These are phyloP conservation scores for Trematosphaeria pertusa DNA, from an alignment of 2,329 filamentous ascomycete genomes.

Conservation along the genomic window DNA sequence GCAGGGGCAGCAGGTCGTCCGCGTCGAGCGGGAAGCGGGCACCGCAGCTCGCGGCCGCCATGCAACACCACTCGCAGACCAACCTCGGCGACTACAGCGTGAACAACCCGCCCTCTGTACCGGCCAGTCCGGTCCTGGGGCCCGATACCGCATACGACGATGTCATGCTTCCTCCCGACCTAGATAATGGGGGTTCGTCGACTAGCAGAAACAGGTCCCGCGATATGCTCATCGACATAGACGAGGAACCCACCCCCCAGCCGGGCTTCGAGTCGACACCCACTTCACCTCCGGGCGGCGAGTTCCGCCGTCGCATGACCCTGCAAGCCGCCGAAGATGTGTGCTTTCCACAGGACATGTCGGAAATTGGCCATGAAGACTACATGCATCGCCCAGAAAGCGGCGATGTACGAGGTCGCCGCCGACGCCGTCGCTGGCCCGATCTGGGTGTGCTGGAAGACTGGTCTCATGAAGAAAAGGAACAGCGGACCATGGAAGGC, in stretches of 20 bases:
- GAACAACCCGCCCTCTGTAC: constrained; percentile 70
- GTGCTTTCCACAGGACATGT: constrained; percentile 85
- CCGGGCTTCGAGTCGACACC: constrained; percentile 57
- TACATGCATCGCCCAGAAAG: constrained; percentile 58
- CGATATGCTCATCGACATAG: constrained; percentile 60
- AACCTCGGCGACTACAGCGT: constrained; percentile 62
- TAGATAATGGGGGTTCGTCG: constrained; percentile 40
- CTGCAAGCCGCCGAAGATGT: constrained; percentile 82
- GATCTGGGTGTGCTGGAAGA: constrained; percentile 84
- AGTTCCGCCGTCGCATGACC: constrained; percentile 46
- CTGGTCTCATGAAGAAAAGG: constrained; percentile 90
- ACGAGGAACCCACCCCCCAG: constrained; percentile 48
- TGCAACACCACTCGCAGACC: constrained; percentile 38
- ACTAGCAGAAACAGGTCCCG: constrained; percentile 33
- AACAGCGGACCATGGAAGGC: constrained; percentile 77
- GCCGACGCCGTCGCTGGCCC: constrained; percentile 74
- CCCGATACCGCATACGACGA: constrained; percentile 63
- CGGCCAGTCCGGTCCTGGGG: constrained; percentile 63
- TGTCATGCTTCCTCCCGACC: constrained; percentile 73
- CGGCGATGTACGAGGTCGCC: constrained; percentile 51
- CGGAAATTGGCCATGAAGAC: constrained; percentile 83
- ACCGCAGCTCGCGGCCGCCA: constrained; percentile 29
- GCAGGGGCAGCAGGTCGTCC: constrained; percentile 41
- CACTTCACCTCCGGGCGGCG: constrained; percentile 32
- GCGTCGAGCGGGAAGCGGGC: constrained; percentile 37